These are phyloP conservation scores for Ceratocystis variospora DNA, from an alignment of 2,329 filamentous ascomycete species.

Conservation along the genomic window DNA sequence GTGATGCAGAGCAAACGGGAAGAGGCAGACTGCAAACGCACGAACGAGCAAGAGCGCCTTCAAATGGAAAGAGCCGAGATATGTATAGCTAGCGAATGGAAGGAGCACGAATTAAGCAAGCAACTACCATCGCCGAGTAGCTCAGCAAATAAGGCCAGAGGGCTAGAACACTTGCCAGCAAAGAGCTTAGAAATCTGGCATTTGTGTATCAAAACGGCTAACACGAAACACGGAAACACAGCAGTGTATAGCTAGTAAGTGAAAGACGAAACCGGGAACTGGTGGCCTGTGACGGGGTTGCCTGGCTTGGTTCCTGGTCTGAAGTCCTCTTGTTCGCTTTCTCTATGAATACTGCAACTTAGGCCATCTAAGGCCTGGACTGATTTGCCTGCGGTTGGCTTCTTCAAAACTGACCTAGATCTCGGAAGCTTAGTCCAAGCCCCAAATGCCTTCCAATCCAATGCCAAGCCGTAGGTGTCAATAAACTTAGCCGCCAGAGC, in stretches of 20 bases:
- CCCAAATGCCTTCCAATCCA: too few species aligned
- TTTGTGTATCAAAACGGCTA: background rate
- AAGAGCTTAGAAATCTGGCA: background rate
- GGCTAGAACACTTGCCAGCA: background rate
- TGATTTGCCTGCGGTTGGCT: background rate
- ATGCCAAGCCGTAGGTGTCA: constrained; percentile 7
- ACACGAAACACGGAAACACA: background rate
- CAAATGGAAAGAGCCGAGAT: too few species aligned
- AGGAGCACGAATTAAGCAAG: too few species aligned
- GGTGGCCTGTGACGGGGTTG: background rate
- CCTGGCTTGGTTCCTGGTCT: background rate
- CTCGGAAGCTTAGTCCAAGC: too few species aligned
- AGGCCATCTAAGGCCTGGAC: too few species aligned
- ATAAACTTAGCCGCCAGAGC: constrained; percentile 5
- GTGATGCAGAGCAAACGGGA: background rate
- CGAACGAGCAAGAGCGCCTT: too few species aligned
- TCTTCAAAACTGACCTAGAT: background rate
- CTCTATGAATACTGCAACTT: too few species aligned
- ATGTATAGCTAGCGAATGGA: too few species aligned
- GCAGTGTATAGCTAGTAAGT: background rate
- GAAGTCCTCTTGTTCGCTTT: background rate
- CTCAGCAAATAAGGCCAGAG: background rate
- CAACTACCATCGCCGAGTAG: background rate
- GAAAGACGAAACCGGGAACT: background rate
- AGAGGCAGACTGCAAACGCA: background rate